These are phyloP conservation scores for Elsinoe fawcettii DNA, from an alignment of 2,329 filamentous ascomycete species.

Conservation along the genomic window DNA sequence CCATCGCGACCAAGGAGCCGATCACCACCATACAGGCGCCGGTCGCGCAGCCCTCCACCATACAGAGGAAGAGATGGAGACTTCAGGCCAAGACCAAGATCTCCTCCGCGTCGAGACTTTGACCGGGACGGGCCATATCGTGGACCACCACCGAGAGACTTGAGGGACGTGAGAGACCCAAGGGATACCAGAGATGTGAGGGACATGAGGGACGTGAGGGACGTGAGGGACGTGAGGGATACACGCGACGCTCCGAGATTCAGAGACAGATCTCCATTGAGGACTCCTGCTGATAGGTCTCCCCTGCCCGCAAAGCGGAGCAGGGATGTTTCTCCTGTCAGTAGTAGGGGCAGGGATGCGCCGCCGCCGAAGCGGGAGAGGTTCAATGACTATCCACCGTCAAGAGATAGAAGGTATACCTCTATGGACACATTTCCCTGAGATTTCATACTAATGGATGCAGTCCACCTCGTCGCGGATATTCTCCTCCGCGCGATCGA, in stretches of 20 bases:
- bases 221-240: conserved; percentile 20
- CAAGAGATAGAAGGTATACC: conserved; percentile 17
- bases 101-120: conserved; percentile 29
- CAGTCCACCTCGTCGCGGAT: conserved; percentile 33
- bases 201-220: no score
- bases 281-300: conserved; percentile 36
- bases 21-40: conserved; percentile 23
- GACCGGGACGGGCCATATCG: conserved; percentile 31
- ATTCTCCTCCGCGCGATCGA: conserved; percentile 35
- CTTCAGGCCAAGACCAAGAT: conserved; percentile 26
- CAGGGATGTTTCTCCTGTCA: conserved; percentile 40
- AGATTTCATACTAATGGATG: conserved; percentile 11
- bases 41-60: conserved; percentile 26
- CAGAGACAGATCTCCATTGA: conserved; percentile 32
- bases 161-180: conserved; percentile 16
- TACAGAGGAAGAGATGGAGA: conserved; percentile 27
- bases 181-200: conserved; percentile 16
- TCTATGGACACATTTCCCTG: neutral
- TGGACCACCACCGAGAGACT: conserved; percentile 27
- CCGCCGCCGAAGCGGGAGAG: conserved; percentile 35
- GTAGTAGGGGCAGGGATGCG: conserved; percentile 39
- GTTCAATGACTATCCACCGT: conserved; percentile 40
- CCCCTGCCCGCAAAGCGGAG: conserved; percentile 37
- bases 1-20: conserved; percentile 25
- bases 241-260: conserved; percentile 24